phyloP scores from a whole-genome alignment of 1,284 basidiomycete species.

The Sporisorium exsertum region DNA sequence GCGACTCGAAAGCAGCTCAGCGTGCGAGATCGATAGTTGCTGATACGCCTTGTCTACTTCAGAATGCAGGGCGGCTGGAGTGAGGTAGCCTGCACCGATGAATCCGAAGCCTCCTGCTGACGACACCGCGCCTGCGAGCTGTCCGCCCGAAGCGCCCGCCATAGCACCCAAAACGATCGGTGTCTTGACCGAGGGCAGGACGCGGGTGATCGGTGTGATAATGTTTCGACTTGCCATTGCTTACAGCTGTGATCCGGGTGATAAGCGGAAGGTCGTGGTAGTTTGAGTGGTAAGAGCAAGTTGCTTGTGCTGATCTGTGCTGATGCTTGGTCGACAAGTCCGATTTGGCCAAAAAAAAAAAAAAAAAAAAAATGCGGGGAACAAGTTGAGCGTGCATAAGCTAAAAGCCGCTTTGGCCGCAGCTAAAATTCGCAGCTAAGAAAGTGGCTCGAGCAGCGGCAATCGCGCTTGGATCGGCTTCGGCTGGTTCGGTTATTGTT shows the following conservation, averaged over 20 bases:
- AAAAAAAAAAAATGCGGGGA: conserved; percentile 36
- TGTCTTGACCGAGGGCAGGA: conserved; percentile 37
- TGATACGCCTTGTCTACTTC: conserved; percentile 46
- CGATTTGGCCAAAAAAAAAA: conserved; percentile 1
- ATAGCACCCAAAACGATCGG: conserved; percentile 63
- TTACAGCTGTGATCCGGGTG: conserved; percentile 4
- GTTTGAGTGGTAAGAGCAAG: neutral
- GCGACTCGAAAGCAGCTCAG: conserved; percentile 2
- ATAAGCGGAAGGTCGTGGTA: neutral
- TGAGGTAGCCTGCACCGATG: conserved; percentile 64
- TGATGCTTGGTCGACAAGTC: conserved; percentile 16
- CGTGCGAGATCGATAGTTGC: conserved; percentile 28
- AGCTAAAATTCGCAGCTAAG: neutral
- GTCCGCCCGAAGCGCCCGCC: conserved; percentile 62
- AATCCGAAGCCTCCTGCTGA: conserved; percentile 65
- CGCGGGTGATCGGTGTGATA: conserved; percentile 30
- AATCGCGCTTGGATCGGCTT: conserved; percentile 35
- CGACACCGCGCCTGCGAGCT: conserved; percentile 59
- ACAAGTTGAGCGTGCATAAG: neutral
- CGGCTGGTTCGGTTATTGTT: conserved; percentile 37
- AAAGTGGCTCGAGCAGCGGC: conserved; percentile 12
- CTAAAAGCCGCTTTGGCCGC: conserved; percentile 34
- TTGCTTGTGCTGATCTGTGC: neutral
- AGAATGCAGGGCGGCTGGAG: conserved; percentile 25
- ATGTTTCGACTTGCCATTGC: conserved; percentile 27